Base-by-base conservation (phyloP, 805 yeast species). In the Starmerella gropengiesseri region DNA sequence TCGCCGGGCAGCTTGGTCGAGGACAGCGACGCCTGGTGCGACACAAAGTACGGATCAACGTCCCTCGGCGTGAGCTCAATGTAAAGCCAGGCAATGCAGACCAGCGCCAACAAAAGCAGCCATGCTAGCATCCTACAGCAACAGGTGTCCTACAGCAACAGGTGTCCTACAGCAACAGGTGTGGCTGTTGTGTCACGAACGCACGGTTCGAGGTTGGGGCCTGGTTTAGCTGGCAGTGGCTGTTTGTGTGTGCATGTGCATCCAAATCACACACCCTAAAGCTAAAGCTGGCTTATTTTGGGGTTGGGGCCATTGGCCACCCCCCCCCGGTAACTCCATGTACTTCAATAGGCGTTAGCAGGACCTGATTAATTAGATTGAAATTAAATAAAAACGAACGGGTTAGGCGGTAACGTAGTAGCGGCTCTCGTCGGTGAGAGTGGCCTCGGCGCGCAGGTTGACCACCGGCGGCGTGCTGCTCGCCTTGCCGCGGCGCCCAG, bases 1-100 rank as follows among this genome's bases (percentile, higher is more conserved):
- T 86, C 94, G 38, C 71, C 67, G 5, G 67, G 65, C 32, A 70
- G 66, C n/a, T 94, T 67, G 1, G 83, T 78, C 5, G 77, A 62
- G 2, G 80, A 73, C 26, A 79, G 61, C 17, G 76, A 68, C 1
- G 93, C 71, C 59, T 86, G 95, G 51, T 74, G 51, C 16, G 45
- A 31, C 7, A 65, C 47, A 32, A 61, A 55, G 29, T 51, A 41
- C 7, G 59, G 61, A 37, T 64, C 64, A 1, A 61, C 57, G 44
- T 65, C 69, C 2, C 61, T 37, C 3, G 65, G 47, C 41, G 52
- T 32, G 43, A 47, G 30, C 49, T 53, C 32, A 31, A 46, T n/a
- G 53, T 41, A 43, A 33, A 52, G 30, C 17, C 45, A 42, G 33
- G 53, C 46, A 1, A 41, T 50, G 16, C 48, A 31, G 22, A 56